These are phyloP conservation scores for Graphilbum sp. DNA, from an alignment of 2,329 filamentous ascomycete species.

Conservation along the genomic window DNA sequence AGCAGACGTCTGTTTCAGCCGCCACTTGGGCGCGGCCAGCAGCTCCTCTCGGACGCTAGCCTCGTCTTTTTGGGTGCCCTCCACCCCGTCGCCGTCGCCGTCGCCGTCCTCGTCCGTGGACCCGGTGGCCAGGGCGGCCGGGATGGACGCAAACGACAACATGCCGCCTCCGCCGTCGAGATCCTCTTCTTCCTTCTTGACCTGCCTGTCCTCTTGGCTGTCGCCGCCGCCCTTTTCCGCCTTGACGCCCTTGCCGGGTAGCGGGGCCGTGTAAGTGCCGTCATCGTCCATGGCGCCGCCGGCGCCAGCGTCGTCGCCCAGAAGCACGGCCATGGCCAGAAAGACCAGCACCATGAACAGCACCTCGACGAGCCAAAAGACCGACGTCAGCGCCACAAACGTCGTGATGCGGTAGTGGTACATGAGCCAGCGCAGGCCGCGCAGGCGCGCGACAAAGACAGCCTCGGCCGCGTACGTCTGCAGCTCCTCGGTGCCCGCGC, in stretches of 20 bases:
- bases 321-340: constrained; percentile 28
- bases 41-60: neutral
- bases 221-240: neutral
- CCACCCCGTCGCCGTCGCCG: neutral
- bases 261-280: neutral
- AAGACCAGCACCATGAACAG: constrained; percentile 49
- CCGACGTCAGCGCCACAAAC: constrained; percentile 48
- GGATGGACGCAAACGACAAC: too few species aligned
- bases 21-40: neutral
- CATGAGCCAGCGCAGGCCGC: constrained; percentile 71
- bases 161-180: neutral
- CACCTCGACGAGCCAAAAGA: constrained; percentile 68
- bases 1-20: neutral
- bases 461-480: constrained; percentile 61
- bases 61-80: neutral
- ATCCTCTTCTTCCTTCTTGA: neutral
- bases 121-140: too few species aligned
- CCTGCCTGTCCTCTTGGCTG: neutral
- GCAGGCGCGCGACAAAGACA: constrained; percentile 56
- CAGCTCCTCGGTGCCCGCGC: constrained; percentile 42
- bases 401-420: constrained; percentile 61
- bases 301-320: neutral
- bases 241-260: neutral
- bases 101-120: neutral
- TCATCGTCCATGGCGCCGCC: neutral